Evolutionary conservation across 2,329 filamentous ascomycete genomes (phyloP).

Genomic region (Colletotrichum chlorophyti): DNA sequence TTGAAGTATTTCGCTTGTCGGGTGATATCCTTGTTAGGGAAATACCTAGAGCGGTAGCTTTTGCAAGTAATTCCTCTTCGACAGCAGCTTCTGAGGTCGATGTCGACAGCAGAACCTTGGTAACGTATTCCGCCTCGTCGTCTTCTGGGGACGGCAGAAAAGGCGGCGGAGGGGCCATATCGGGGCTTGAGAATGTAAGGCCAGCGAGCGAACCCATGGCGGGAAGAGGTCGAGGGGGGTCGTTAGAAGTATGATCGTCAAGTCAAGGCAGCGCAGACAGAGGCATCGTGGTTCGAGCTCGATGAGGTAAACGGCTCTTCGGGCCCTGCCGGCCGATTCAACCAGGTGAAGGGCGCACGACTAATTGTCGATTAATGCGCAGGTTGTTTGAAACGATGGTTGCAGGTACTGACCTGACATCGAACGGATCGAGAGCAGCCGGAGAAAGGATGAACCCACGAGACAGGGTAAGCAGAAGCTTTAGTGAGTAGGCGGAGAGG

Average conservation of each 20-base stretch:
- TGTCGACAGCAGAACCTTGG: conserved; percentile 45
- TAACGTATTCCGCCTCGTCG: conserved; percentile 45
- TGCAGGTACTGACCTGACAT: conserved; percentile 26
- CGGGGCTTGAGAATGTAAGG: conserved; percentile 21
- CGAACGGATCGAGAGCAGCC: conserved; percentile 24
- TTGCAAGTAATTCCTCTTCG: conserved; percentile 43
- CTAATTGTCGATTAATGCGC: conserved; percentile 22
- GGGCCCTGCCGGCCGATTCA: conserved; percentile 14
- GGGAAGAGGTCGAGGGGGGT: conserved; percentile 5
- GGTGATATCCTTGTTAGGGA: conserved; percentile 36
- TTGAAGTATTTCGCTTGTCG: conserved; percentile 45
- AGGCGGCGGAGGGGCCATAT: conserved; percentile 4
- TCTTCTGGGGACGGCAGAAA: conserved; percentile 40
- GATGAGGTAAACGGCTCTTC: conserved; percentile 14
- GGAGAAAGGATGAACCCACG: conserved; percentile 29
- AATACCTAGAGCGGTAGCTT: conserved; percentile 45
- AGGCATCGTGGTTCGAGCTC: conserved; percentile 23
- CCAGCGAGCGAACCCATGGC: conserved; percentile 26
- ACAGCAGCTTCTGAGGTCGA: conserved; percentile 46
- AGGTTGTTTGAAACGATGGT: conserved; percentile 22
- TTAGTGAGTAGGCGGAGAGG: neutral
- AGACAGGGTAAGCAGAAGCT: conserved; percentile 14
- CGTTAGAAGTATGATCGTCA: conserved; percentile 1
- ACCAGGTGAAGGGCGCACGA: conserved; percentile 8
- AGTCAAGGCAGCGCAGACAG: conserved; percentile 24